Evolutionary conservation across 2,329 filamentous ascomycete species (phyloP), one percentile per base, ranked within the genome.

Genomic region (Drechslerella dactyloides): DNA sequence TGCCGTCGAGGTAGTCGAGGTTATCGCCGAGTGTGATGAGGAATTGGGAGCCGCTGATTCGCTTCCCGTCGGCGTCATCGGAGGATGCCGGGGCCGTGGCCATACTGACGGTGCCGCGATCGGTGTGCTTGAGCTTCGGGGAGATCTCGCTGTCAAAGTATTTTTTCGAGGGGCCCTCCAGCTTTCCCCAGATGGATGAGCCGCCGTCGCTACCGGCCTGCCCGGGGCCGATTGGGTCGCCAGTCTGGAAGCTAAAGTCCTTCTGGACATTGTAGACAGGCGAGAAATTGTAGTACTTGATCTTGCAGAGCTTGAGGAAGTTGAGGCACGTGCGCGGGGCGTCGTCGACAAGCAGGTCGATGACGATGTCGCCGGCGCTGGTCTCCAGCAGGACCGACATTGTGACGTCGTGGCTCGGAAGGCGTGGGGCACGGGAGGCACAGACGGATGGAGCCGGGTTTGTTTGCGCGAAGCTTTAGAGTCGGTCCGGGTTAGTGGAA

Each of bases 281-380:
- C 4, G 92, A 88, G 80, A 96, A 97, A 83, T 97, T 97, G 87
- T 97, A 99, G 82, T 97, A 99, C 83, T 97, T 99, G 81, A 92
- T 84, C 82, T 97, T 97, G 86, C 94, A 97, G 76, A 99, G 90
- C 84, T 99, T 97, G 65, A 99, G 83, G 80, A 99, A 97, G 84
- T 97, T 99, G 82, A 97, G 90, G 83, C 93, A 97, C 76, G 92
- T 88, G 80, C 89, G 93, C 1, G 93, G 94, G 44, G 91, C 90
- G 78, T 93, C 90, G 76, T 96, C 90, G 57, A 94, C 87, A 73
- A 96, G 83, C 23, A 99, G 85, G 79, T 99, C 93, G 77, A 97
- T 92, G 75, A 96, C 93, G 78, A 99, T 90, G 80, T 99, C 94
- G 78, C 93, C 93, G 1, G 89, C 86, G 68, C 90, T 96, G 35